Percentiles rank a stretch among this genome's conserved stretches.
Conservation (phyloP, 768 basidiomycete genomes). For the Austroboletus festivus region DNA sequence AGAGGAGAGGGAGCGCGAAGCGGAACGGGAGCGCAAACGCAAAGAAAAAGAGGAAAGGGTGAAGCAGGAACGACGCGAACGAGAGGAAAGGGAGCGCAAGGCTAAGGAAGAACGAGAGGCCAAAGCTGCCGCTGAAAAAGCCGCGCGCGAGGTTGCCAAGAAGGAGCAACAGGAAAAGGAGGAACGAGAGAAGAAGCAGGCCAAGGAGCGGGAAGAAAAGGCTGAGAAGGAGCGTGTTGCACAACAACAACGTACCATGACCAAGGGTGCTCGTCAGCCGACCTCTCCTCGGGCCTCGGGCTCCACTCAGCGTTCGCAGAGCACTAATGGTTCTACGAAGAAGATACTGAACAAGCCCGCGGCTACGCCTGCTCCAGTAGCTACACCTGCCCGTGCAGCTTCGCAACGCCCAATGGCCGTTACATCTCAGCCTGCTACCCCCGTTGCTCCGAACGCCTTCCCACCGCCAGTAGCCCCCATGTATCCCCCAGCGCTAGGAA, state of each 20-base stretch:
- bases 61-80: conserved; percentile 48
- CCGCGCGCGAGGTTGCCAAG: conserved; percentile 34
- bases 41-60: conserved; percentile 70
- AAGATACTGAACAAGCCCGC: conserved; percentile 56
- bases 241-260: conserved; percentile 50
- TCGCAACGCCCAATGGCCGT: conserved; percentile 36
- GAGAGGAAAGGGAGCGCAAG: conserved; percentile 64
- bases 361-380: conserved; percentile 28
- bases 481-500: conserved; percentile 42
- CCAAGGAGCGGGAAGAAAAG: conserved; percentile 63
- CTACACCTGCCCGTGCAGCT: conserved; percentile 35
- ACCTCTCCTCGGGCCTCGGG: conserved; percentile 51
- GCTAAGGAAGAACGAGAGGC: conserved; percentile 64
- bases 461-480: conserved; percentile 45
- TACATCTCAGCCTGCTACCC: conserved; percentile 47
- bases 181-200: conserved; percentile 64
- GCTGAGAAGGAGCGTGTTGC: conserved; percentile 44
- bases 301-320: conserved; percentile 46
- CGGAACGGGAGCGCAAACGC: conserved; percentile 69
- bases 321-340: conserved; percentile 51
- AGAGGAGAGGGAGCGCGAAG: conserved; percentile 79
- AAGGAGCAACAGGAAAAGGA: conserved; percentile 55
- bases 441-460: conserved; percentile 39
- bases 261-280: conserved; percentile 46
- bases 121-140: conserved; percentile 48